Conservation (phyloP, 371 early-diverging fungal species). For the Umbelopsis sp. region DNA sequence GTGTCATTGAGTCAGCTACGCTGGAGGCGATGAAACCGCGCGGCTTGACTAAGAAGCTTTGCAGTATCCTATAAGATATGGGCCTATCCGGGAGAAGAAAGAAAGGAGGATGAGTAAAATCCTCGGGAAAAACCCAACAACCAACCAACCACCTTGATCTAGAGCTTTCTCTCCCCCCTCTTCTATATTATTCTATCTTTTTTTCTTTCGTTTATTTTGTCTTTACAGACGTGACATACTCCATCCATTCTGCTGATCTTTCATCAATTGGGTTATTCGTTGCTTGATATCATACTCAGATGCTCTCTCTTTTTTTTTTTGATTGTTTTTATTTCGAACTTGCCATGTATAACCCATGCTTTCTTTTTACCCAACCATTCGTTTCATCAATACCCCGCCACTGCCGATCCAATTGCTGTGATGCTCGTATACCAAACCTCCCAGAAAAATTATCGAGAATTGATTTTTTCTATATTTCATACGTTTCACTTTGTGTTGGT, state of each 20-base stretch:
- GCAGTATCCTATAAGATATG: conserved; percentile 8
- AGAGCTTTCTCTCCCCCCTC: not conserved
- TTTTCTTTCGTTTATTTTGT: too few species aligned
- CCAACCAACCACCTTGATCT: not conserved
- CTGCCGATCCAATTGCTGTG: conserved; percentile 7
- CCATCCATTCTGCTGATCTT: not conserved
- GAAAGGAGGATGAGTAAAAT: too few species aligned
- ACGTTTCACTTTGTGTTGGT: not conserved
- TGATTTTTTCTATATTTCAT: not conserved
- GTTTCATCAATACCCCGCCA: conserved; percentile 15
- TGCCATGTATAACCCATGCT: conserved; percentile 13
- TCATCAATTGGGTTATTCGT: not conserved
- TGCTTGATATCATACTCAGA: too few species aligned
- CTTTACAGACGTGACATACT: conserved; percentile 1
- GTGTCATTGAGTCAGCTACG: conserved; percentile 58
- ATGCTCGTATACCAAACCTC: conserved; percentile 15
- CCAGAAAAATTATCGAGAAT: not conserved
- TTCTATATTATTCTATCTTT: not conserved
- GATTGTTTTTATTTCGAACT: not conserved
- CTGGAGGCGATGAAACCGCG: conserved; percentile 19
- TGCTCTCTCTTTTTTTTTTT: not conserved
- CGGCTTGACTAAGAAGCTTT: conserved; percentile 18
- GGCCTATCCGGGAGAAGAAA: not conserved
- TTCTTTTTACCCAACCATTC: not conserved
- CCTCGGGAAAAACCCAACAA: not conserved